Evolutionary conservation across 768 basidiomycete genomes (phyloP).

Genomic region (Russula foetens): DNA sequence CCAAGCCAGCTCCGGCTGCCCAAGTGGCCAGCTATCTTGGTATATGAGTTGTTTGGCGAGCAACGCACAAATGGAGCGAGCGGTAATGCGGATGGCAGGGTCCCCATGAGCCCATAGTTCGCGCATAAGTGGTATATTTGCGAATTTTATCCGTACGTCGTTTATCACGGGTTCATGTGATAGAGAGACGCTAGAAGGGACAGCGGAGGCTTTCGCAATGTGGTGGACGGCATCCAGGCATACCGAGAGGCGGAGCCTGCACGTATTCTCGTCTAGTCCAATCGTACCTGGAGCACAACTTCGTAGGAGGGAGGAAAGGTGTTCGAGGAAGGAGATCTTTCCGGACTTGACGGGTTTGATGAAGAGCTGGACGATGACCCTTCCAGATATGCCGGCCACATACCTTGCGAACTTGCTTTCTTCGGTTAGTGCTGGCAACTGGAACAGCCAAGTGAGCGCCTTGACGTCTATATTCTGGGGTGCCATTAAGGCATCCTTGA

Average conservation of each 20-base stretch:
- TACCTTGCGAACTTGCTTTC: background rate
- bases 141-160: too few species aligned
- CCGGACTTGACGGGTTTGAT: background rate
- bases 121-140: background rate
- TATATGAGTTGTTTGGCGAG: too few species aligned
- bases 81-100: background rate
- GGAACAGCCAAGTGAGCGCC: background rate
- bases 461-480: background rate
- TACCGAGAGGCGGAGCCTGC: background rate
- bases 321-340: background rate
- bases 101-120: background rate
- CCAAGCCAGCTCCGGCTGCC: background rate
- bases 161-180: background rate
- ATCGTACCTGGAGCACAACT: too few species aligned
- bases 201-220: background rate
- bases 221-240: background rate
- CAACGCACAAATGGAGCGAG: too few species aligned
- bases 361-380: background rate
- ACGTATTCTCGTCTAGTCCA: background rate
- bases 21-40: background rate
- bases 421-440: background rate
- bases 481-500: background rate
- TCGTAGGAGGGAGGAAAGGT: background rate
- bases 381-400: background rate
- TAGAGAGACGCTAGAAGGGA: background rate